A percentile compares a stretch with the other conserved stretches of the same genome.
Evolutionary conservation across 2,329 filamentous ascomycete species (phyloP).

Genomic region (Curvularia hawaiiensis): DNA sequence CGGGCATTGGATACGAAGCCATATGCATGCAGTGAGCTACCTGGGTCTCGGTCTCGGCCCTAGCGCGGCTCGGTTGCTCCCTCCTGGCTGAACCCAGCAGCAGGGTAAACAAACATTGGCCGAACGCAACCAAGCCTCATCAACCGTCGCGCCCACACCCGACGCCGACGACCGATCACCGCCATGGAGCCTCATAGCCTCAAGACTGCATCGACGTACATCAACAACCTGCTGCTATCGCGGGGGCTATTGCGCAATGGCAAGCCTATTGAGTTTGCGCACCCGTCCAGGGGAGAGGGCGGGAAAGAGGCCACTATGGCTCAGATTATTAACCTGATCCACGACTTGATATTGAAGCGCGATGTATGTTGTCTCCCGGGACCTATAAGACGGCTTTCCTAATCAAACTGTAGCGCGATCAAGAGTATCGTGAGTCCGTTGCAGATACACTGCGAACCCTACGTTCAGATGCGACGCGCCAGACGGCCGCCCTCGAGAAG

Average conservation of each 20-base stretch:
- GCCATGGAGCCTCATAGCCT: constrained; percentile 57
- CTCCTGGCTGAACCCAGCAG: constrained; percentile 9
- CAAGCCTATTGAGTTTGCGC: constrained; percentile 80
- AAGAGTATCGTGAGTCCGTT: constrained; percentile 83
- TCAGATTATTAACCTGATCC: constrained; percentile 87
- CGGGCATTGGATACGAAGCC: background rate
- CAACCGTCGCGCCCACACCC: constrained; percentile 13
- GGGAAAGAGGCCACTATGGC: constrained; percentile 75
- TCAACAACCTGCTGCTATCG: constrained; percentile 69
- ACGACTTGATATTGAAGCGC: constrained; percentile 87
- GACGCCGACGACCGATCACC: constrained; percentile 34
- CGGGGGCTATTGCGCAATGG: constrained; percentile 67
- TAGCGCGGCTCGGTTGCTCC: constrained; percentile 12
- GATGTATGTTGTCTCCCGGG: constrained; percentile 66
- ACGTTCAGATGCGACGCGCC: constrained; percentile 75
- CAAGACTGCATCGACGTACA: constrained; percentile 65
- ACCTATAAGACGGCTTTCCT: background rate
- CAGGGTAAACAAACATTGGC: constrained; percentile 23
- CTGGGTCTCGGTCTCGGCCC: constrained; percentile 3
- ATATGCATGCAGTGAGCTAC: background rate
- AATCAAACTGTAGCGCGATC: constrained; percentile 71
- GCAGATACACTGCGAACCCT: constrained; percentile 77
- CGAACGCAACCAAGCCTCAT: constrained; percentile 3
- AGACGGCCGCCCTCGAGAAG: constrained; percentile 69
- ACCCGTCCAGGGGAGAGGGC: constrained; percentile 67